phyloP scores from a whole-genome alignment of 208 protist genomes.

The Entamoeba moshkovskii region DNA sequence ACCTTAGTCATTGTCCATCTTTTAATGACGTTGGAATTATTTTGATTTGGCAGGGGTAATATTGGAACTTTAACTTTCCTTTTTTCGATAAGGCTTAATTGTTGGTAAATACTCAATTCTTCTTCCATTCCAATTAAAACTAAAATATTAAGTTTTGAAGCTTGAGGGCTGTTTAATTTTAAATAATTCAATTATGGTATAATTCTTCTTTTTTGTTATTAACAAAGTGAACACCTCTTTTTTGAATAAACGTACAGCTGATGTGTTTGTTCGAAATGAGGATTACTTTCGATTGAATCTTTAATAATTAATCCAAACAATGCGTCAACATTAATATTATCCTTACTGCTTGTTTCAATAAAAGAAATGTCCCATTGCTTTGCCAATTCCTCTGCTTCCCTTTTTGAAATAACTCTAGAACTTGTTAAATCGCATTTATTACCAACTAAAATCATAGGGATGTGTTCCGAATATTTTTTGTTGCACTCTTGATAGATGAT shows the following conservation, averaged over 20 bases:
- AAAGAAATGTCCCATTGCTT: constrained; percentile 22
- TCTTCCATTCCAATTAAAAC: not conserved
- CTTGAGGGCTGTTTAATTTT: no score
- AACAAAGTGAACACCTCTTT: no score
- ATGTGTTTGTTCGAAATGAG: no score
- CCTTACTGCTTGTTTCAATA: constrained; percentile 46
- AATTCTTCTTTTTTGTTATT: no score
- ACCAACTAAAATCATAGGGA: not conserved
- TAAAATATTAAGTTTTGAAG: no score
- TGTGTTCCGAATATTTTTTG: constrained; percentile 24
- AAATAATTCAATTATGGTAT: no score
- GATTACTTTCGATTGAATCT: no score
- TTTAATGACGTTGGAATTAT: not conserved
- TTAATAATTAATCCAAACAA: constrained; percentile 14
- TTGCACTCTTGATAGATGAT: constrained; percentile 51
- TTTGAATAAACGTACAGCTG: no score
- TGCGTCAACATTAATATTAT: constrained; percentile 41
- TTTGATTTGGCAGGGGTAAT: not conserved
- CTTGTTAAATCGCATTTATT: constrained; percentile 3
- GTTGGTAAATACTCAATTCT: not conserved
- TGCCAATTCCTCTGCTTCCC: not conserved
- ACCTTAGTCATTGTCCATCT: not conserved
- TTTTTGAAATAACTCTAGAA: not conserved
- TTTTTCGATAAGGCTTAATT: not conserved
- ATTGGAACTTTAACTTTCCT: not conserved